These are phyloP conservation scores for Pseudonitzschia pungens DNA, from an alignment of 108 stramenopile genomes.

Conservation along the genomic window DNA sequence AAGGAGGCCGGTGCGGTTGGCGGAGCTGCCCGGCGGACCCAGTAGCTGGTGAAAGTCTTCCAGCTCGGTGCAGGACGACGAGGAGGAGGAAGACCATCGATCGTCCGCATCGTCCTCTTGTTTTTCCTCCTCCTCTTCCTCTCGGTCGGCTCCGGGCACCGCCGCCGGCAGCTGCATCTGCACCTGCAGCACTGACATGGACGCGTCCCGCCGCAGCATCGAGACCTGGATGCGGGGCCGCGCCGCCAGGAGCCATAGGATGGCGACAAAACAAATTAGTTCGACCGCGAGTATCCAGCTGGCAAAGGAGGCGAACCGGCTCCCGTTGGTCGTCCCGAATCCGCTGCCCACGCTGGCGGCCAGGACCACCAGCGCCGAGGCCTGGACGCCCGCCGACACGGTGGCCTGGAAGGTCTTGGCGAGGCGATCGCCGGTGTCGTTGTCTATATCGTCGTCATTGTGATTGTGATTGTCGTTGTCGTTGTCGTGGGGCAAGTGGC, in stretches of 20 bases:
- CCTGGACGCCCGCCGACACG: slow-evolving; percentile 46
- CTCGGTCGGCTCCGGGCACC: background rate
- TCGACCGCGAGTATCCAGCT: slow-evolving; percentile 14
- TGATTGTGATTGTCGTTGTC: background rate
- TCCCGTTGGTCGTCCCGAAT: slow-evolving; percentile 25
- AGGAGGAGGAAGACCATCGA: background rate
- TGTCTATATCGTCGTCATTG: background rate
- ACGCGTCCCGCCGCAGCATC: slow-evolving; percentile 42
- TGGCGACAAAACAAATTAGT: slow-evolving; percentile 20
- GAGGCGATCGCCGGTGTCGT: background rate
- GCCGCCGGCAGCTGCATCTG: background rate
- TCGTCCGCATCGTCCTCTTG: background rate
- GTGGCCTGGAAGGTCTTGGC: slow-evolving; percentile 23
- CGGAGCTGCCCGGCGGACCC: background rate
- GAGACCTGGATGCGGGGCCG: slow-evolving; percentile 18
- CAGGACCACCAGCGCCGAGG: slow-evolving; percentile 40
- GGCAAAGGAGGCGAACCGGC: slow-evolving; percentile 20
- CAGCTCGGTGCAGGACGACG: background rate
- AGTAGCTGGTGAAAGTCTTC: background rate
- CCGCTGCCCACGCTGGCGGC: slow-evolving; percentile 30
- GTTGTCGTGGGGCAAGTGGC: background rate
- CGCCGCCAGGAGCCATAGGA: slow-evolving; percentile 24
- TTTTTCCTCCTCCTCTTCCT: slow-evolving; percentile 3
- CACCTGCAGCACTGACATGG: slow-evolving; percentile 6
- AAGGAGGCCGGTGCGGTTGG: background rate